Conservation (phyloP, 2,329 filamentous ascomycete species). For the Pseudogymnoascus sp. region DNA sequence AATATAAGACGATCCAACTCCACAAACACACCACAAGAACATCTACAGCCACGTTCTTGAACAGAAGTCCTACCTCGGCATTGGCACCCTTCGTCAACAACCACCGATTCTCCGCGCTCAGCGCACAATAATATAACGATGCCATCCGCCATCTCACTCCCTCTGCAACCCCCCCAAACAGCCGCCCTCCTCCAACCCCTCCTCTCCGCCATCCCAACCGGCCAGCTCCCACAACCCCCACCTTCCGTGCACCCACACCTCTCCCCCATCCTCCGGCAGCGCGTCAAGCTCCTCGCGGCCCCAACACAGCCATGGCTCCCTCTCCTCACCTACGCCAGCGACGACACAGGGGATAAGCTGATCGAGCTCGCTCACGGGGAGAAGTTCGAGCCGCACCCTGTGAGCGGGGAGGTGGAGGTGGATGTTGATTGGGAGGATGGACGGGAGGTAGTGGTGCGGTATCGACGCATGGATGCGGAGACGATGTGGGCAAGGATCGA, state of each 20-base stretch:
- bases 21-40: neutral
- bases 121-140: neutral
- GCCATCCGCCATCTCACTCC: neutral
- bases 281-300: conserved; percentile 56
- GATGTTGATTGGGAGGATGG: conserved; percentile 59
- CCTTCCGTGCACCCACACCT: conserved; percentile 49
- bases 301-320: conserved; percentile 60
- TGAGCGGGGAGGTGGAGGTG: conserved; percentile 70
- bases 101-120: neutral
- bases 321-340: conserved; percentile 55
- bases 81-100: neutral
- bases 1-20: neutral
- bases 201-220: neutral
- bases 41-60: neutral
- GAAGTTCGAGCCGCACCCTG: conserved; percentile 67
- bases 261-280: conserved; percentile 57
- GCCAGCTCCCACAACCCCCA: conserved; percentile 39
- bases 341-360: conserved; percentile 45
- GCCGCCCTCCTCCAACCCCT: neutral
- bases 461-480: conserved; percentile 63
- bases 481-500: conserved; percentile 62
- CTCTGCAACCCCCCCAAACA: neutral
- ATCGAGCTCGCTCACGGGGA: conserved; percentile 53
- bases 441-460: conserved; percentile 52
- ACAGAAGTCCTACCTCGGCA: neutral